Conservation (phyloP, 208 protist species). For the Leishmania tropica region DNA sequence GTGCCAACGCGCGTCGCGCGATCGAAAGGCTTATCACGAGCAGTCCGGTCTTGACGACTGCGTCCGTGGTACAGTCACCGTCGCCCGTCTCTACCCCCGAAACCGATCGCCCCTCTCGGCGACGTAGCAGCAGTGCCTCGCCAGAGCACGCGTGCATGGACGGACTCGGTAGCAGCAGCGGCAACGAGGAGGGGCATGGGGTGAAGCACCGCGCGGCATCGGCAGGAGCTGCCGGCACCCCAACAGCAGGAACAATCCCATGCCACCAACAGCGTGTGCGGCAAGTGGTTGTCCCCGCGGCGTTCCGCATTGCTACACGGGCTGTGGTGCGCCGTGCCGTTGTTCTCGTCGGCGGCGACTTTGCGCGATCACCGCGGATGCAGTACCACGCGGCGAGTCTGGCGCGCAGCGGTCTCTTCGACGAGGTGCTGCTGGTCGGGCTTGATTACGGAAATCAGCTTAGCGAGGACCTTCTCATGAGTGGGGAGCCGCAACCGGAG, state of each 20-base stretch:
- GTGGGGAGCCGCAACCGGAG: conserved; percentile 36
- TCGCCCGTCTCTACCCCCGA: not conserved
- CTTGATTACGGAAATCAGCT: conserved; percentile 75
- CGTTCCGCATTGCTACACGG: conserved; percentile 46
- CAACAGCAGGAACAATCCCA: not conserved
- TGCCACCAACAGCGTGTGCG: conserved; percentile 10
- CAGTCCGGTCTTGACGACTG: conserved; percentile 16
- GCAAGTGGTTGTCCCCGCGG: conserved; percentile 34
- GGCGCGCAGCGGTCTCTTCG: conserved; percentile 65
- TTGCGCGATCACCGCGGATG: conserved; percentile 90
- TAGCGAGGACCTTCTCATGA: conserved; percentile 57
- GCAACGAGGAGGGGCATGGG: not conserved
- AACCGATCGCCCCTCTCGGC: not conserved
- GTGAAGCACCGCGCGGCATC: not conserved
- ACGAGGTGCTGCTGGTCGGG: conserved; percentile 78
- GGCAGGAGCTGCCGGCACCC: not conserved
- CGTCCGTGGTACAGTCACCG: conserved; percentile 15
- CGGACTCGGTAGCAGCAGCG: conserved; percentile 6
- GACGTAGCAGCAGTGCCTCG: not conserved
- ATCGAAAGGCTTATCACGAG: conserved; percentile 46
- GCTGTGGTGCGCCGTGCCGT: conserved; percentile 67
- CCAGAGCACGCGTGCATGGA: not conserved
- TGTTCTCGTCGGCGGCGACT: conserved; percentile 90
- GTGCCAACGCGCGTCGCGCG: conserved; percentile 39
- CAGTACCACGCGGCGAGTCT: conserved; percentile 90